Percentiles rank a stretch among this genome's conserved stretches.
phyloP scores from a whole-genome alignment of 2,329 filamentous ascomycete species.

The Parastagonospora avenae region DNA sequence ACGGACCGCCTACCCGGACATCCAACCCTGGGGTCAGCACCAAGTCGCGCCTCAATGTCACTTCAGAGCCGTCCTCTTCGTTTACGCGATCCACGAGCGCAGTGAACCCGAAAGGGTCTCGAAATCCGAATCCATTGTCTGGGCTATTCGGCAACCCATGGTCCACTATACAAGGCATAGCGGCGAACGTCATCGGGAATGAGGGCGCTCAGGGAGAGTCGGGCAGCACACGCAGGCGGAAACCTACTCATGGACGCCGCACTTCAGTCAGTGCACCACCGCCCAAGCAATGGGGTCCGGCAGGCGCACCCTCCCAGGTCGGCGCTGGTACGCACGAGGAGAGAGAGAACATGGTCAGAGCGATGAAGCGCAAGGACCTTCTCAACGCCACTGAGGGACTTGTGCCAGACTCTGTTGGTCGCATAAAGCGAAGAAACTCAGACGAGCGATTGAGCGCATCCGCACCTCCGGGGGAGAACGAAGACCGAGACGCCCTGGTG shows the following conservation, averaged over 20 bases:
- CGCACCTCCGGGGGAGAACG: conserved; percentile 60
- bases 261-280: conserved; percentile 45
- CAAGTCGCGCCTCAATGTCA: conserved; percentile 38
- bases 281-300: conserved; percentile 56
- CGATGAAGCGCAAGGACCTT: conserved; percentile 57
- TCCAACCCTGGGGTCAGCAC: conserved; percentile 25
- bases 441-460: conserved; percentile 62
- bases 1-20: conserved; percentile 49
- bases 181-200: conserved; percentile 54
- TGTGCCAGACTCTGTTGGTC: conserved; percentile 52
- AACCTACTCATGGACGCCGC: conserved; percentile 35
- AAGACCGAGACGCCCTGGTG: conserved; percentile 76
- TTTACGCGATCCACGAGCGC: conserved; percentile 29
- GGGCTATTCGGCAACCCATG: conserved; percentile 56
- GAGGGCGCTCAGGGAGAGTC: conserved; percentile 34
- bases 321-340: conserved; percentile 54
- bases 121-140: conserved; percentile 42
- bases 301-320: conserved; percentile 44
- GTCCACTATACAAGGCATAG: conserved; percentile 56
- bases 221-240: conserved; percentile 29
- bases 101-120: conserved; percentile 26
- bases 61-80: conserved; percentile 32
- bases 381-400: conserved; percentile 49
- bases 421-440: conserved; percentile 69
- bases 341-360: conserved; percentile 53